Conservation (phyloP, 441 rosid genomes). For the Euphorbia schlechtendalii region DNA sequence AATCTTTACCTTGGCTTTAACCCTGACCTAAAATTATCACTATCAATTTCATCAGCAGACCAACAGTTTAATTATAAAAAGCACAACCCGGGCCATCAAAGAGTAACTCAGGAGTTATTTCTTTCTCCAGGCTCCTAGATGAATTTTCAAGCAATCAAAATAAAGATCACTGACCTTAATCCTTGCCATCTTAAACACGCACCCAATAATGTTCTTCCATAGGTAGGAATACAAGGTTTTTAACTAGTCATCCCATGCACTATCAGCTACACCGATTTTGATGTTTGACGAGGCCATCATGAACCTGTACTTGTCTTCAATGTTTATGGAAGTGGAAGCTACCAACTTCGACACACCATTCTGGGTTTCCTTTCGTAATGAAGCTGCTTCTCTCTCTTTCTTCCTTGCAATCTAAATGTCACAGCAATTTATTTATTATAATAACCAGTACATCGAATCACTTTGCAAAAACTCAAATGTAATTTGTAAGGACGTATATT, state of each 20-base stretch:
- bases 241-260: slow-evolving; percentile 35
- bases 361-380: slow-evolving; percentile 25
- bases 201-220: background rate
- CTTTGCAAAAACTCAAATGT: background rate
- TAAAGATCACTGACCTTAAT: slow-evolving; percentile 13
- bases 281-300: slow-evolving; percentile 29
- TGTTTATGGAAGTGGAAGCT: slow-evolving; percentile 25
- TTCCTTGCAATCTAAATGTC: slow-evolving; percentile 28
- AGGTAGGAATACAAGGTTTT: background rate
- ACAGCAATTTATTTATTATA: background rate
- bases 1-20: too few species aligned
- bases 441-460: background rate
- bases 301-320: slow-evolving; percentile 37
- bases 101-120: background rate
- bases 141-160: background rate
- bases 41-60: too few species aligned
- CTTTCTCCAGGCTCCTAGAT: too few species aligned
- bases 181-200: slow-evolving; percentile 1
- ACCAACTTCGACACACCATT: slow-evolving; percentile 20
- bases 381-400: slow-evolving; percentile 37
- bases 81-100: too few species aligned
- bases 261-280: slow-evolving; percentile 33
- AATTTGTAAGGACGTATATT: background rate
- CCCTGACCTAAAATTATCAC: too few species aligned
- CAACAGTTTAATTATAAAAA: too few species aligned